These are phyloP conservation scores for Mallotus nudiflorus DNA, from an alignment of 345 rosid genomes.

Conservation along the genomic window DNA sequence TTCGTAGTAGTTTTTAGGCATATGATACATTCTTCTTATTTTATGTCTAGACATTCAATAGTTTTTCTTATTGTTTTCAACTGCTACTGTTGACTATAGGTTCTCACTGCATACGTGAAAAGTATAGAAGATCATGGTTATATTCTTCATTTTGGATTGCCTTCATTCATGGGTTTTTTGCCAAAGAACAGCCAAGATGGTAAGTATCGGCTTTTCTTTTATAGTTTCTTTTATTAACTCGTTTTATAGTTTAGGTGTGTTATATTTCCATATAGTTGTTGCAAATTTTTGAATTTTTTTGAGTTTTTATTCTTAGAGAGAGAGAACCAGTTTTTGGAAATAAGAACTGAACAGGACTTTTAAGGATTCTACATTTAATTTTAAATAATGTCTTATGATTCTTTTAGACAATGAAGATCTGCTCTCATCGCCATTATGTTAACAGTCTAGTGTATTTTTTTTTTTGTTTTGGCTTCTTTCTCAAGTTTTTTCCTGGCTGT, in stretches of 20 bases:
- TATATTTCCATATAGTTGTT: not conserved
- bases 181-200: conserved; percentile 56
- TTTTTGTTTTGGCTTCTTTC: not conserved
- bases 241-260: not conserved
- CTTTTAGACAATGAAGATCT: not conserved
- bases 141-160: conserved; percentile 84
- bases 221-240: not conserved
- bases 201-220: conserved; percentile 17
- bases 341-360: not conserved
- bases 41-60: not conserved
- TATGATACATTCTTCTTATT: not conserved
- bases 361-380: not conserved
- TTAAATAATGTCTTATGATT: not conserved
- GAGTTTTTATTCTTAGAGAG: not conserved
- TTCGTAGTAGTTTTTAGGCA: not conserved
- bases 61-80: not conserved
- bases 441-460: not conserved
- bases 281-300: not conserved
- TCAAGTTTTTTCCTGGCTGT: too few relatives aligned
- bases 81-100: conserved; percentile 40
- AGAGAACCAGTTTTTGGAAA: not conserved
- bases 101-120: conserved; percentile 68
- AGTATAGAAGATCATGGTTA: conserved; percentile 97
- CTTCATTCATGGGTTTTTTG: conserved; percentile 79
- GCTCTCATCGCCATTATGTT: not conserved